These are phyloP conservation scores for Trichophaea hybrida DNA, from an alignment of 2,329 filamentous ascomycete genomes.

Conservation along the genomic window DNA sequence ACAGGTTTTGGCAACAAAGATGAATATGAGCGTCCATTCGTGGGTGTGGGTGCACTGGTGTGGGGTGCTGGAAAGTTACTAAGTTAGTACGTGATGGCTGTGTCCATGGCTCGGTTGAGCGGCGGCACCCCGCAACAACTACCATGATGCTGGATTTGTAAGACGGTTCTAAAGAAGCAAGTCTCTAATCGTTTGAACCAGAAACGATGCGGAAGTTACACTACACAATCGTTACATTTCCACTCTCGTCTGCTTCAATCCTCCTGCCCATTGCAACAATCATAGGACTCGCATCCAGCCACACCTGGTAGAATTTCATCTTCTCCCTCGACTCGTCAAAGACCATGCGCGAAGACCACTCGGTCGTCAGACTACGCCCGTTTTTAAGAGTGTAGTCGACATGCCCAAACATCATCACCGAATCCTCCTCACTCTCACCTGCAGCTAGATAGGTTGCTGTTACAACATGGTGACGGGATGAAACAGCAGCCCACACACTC, in stretches of 20 bases:
- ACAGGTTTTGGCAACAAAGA: no score
- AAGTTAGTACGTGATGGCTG: no score
- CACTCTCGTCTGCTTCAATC: background rate
- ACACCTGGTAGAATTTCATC: conserved; percentile 6
- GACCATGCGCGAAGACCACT: conserved; percentile 5
- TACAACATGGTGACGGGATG: conserved; percentile 28
- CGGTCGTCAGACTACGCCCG: conserved; percentile 17
- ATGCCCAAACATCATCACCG: conserved; percentile 30
- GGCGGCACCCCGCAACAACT: no score
- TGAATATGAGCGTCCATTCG: no score
- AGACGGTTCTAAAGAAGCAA: no score
- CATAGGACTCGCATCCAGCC: conserved; percentile 3
- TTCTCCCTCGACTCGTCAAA: conserved; percentile 2
- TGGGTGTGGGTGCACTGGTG: no score
- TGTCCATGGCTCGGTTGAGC: no score
- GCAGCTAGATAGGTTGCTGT: conserved; percentile 28
- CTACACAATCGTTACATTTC: background rate
- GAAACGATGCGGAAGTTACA: no score
- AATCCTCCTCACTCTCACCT: conserved; percentile 20
- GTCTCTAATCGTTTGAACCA: no score
- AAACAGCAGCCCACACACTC: conserved; percentile 29
- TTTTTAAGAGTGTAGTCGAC: conserved; percentile 28
- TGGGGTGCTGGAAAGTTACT: no score
- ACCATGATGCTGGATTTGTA: no score
- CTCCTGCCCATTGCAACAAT: conserved; percentile 4